phyloP scores from a whole-genome alignment of 2,329 filamentous ascomycete species.

The Knufia fluminis region DNA sequence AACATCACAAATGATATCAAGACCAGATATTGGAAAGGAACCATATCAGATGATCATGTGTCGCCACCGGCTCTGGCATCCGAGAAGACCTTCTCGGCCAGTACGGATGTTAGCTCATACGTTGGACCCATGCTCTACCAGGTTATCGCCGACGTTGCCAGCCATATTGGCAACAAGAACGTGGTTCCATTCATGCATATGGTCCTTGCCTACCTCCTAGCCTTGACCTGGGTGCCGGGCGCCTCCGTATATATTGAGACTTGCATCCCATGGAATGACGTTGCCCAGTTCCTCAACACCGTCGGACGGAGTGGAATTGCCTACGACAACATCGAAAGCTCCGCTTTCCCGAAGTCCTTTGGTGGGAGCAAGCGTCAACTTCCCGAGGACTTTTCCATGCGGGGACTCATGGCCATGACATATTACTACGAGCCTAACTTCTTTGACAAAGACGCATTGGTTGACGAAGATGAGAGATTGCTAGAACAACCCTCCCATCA shows the following conservation, averaged over 20 bases:
- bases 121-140: conserved; percentile 33
- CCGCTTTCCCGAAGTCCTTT: conserved; percentile 35
- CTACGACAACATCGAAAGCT: conserved; percentile 29
- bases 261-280: conserved; percentile 42
- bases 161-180: conserved; percentile 42
- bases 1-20: background rate
- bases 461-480: conserved; percentile 47
- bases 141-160: conserved; percentile 36
- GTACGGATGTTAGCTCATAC: conserved; percentile 27
- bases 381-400: conserved; percentile 50
- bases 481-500: conserved; percentile 43
- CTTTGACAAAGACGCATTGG: conserved; percentile 42
- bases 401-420: conserved; percentile 47
- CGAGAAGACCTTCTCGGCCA: conserved; percentile 1
- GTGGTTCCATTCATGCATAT: conserved; percentile 48
- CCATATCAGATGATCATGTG: background rate
- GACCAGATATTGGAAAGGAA: background rate
- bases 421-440: conserved; percentile 39
- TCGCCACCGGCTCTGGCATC: background rate
- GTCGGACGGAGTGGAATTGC: conserved; percentile 34
- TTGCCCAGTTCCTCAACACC: conserved; percentile 46
- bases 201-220: conserved; percentile 45
- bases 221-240: conserved; percentile 29
- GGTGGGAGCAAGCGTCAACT: conserved; percentile 37
- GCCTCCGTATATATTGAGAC: conserved; percentile 33